These are phyloP conservation scores for Crassisporium funariophilum DNA, from an alignment of 768 basidiomycete genomes.

Conservation along the genomic window DNA sequence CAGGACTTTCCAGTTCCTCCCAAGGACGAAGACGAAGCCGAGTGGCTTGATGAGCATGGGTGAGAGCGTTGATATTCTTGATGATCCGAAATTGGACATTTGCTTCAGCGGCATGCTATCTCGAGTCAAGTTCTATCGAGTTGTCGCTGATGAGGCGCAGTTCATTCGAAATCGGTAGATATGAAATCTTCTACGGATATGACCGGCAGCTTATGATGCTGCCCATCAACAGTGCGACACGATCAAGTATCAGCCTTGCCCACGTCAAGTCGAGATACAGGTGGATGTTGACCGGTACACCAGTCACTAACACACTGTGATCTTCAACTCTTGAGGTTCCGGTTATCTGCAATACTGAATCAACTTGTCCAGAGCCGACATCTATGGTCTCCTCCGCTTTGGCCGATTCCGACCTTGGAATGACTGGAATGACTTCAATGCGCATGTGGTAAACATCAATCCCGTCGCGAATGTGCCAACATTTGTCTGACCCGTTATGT, in stretches of 20 bases:
- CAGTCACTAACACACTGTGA: conserved; percentile 73
- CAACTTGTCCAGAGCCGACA: conserved; percentile 51
- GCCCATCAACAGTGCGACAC: conserved; percentile 44
- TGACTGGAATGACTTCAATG: conserved; percentile 70
- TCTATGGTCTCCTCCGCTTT: conserved; percentile 72
- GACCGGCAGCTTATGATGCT: not conserved
- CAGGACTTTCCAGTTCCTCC: conserved; percentile 57
- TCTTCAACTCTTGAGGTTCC: no score
- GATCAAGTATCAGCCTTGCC: conserved; percentile 59
- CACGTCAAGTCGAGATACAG: conserved; percentile 65
- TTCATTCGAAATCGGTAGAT: conserved; percentile 66
- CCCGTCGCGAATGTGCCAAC: not conserved
- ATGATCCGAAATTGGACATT: not conserved
- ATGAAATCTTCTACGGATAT: not conserved
- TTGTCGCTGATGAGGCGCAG: conserved; percentile 80
- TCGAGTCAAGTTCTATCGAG: conserved; percentile 64
- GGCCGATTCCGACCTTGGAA: conserved; percentile 71
- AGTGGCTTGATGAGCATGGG: conserved; percentile 55
- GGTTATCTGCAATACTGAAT: no score
- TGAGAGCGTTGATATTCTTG: conserved; percentile 21
- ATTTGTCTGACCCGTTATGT: not conserved
- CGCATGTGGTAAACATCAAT: conserved; percentile 44
- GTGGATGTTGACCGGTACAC: conserved; percentile 82
- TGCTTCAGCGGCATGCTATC: conserved; percentile 58
- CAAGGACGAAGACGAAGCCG: conserved; percentile 49